phyloP scores from a whole-genome alignment of 495 filamentous ascomycete genomes.

The Xylaria sp. region DNA sequence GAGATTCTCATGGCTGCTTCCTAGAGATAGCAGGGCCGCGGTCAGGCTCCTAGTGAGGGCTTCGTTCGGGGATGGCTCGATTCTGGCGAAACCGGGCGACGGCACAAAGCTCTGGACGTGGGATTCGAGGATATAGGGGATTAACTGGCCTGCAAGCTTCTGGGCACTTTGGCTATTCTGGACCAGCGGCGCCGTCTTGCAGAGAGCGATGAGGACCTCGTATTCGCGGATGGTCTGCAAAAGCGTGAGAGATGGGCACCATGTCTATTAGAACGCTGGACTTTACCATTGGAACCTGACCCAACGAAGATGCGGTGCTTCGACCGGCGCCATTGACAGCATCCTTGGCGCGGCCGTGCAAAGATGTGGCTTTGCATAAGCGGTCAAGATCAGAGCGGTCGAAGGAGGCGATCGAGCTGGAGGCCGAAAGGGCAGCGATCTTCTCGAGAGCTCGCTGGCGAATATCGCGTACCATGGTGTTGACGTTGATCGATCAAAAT shows the following conservation, averaged over 20 bases:
- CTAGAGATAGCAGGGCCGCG: slow-evolving; percentile 78
- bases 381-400: slow-evolving; percentile 69
- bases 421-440: slow-evolving; percentile 68
- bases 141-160: slow-evolving; percentile 73
- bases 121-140: slow-evolving; percentile 82
- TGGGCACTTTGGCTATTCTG: slow-evolving; percentile 71
- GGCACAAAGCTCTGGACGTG: slow-evolving; percentile 76
- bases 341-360: slow-evolving; percentile 41
- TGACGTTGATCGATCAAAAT: background rate
- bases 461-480: slow-evolving; percentile 57
- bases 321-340: slow-evolving; percentile 43
- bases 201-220: slow-evolving; percentile 86
- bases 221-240: slow-evolving; percentile 75
- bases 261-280: background rate
- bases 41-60: slow-evolving; percentile 79
- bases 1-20: slow-evolving; percentile 69
- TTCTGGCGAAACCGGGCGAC: slow-evolving; percentile 80
- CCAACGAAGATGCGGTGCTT: slow-evolving; percentile 41
- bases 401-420: slow-evolving; percentile 56
- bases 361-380: slow-evolving; percentile 63
- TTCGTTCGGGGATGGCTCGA: slow-evolving; percentile 92
- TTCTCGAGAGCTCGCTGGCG: slow-evolving; percentile 72
- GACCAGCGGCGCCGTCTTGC: slow-evolving; percentile 80
- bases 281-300: slow-evolving; percentile 59
- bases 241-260: slow-evolving; percentile 24